phyloP scores from a whole-genome alignment of 306 rosid genomes.

The Sechiopsis laciniata region DNA sequence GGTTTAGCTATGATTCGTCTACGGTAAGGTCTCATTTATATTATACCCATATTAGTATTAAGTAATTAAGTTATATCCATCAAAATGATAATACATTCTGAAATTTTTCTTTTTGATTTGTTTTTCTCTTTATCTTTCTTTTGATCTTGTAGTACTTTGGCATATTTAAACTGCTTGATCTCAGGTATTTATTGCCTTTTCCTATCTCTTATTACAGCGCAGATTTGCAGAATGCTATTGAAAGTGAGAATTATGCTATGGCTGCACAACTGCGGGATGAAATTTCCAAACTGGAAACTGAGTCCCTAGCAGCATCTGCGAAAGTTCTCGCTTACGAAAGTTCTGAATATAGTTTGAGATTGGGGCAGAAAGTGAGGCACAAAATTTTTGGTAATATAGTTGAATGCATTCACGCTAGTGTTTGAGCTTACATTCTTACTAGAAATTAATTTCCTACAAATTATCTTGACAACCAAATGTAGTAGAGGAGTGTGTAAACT shows the following conservation, averaged over 20 bases:
- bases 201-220: slow-evolving; percentile 49
- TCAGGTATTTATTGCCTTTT: slow-evolving; percentile 6
- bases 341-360: slow-evolving; percentile 63
- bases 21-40: slow-evolving; percentile 39
- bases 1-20: slow-evolving; percentile 58
- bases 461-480: too few relatives aligned
- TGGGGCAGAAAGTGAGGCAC: slow-evolving; percentile 89
- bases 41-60: slow-evolving; percentile 18
- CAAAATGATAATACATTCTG: background rate
- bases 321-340: slow-evolving; percentile 75
- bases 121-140: background rate
- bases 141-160: background rate
- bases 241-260: slow-evolving; percentile 61
- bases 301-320: slow-evolving; percentile 75
- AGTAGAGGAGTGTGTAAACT: too few relatives aligned
- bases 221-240: slow-evolving; percentile 70
- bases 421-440: background rate
- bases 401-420: slow-evolving; percentile 19
- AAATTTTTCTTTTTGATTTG: background rate
- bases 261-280: slow-evolving; percentile 74
- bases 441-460: background rate
- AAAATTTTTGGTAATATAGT: slow-evolving; percentile 49
- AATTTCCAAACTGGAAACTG: slow-evolving; percentile 71
- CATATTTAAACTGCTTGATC: slow-evolving; percentile 8
- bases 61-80: slow-evolving; percentile 23